Evolutionary conservation across 257 asterid genomes (phyloP), one percentile per base, ranked within the genome.

Genomic region (Gentiana macrophylla): DNA sequence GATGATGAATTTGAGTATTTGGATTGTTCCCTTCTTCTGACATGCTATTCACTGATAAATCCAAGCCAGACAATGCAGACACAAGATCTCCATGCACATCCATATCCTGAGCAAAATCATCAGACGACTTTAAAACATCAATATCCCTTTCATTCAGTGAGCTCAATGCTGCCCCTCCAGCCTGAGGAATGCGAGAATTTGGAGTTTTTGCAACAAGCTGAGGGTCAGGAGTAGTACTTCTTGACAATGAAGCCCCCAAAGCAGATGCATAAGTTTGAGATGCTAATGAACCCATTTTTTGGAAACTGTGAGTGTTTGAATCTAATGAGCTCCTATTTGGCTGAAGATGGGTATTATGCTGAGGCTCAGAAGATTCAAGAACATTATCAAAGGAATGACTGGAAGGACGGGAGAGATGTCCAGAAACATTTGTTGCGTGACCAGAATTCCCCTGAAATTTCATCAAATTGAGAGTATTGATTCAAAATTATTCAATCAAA

Each of bases 151-250:
- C 70, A 50, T 77, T 81, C 55, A 67, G 59, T 33, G 83, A 72
- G 68, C 56, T 61, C 52, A 62, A 24, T 74, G 81, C 81, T 52
- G 77, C 73, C 56, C 67, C 77, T 13, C 76, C 78, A 59, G 68
- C 74, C 43, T 75, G 65, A 70, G 81, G 79, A 49, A 81, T 66
- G 65, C 74, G 60, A 61, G 92, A 94, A 67, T 84, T 84, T 43
- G 85, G 84, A 67, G 78, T 77, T 67, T 81, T 67, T 38, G 74
- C 82, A 49, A 74, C 57, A 37, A 48, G 72, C 59, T 73, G 90
- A 55, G 83, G 89, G 49, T 77, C 94, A 51, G 89, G 79, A 57
- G 92, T 72, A 47, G 75, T 61, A 59, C 72, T 82, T 72, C 89
- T 70, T 47, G 92, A 77, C 59, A 79, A 43, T 8, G 96, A 76